Conservation (phyloP, 148 eudicot species). For the Linanthus parryae region DNA sequence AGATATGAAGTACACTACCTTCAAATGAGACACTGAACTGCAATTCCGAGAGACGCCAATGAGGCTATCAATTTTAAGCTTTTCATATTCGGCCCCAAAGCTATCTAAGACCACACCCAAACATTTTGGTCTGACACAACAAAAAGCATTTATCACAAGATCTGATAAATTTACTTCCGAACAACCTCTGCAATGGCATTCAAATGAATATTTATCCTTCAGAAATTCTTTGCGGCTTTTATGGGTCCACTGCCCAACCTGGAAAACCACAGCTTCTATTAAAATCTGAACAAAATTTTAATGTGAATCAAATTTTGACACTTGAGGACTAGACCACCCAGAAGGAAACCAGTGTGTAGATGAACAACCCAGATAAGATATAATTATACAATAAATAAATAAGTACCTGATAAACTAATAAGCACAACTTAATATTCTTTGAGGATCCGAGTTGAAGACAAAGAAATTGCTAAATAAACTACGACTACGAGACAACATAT, state of each 20-base stretch:
- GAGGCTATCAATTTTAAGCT: slow-evolving; percentile 30
- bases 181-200: slow-evolving; percentile 70
- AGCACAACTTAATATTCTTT: too few relatives aligned
- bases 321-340: too few relatives aligned
- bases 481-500: too few relatives aligned
- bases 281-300: neutral
- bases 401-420: too few relatives aligned
- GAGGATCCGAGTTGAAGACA: too few relatives aligned
- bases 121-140: slow-evolving; percentile 56
- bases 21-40: slow-evolving; percentile 15
- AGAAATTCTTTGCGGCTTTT: slow-evolving; percentile 44
- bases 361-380: too few relatives aligned
- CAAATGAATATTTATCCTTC: slow-evolving; percentile 63
- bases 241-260: slow-evolving; percentile 80
- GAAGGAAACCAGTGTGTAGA: too few relatives aligned
- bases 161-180: slow-evolving; percentile 58
- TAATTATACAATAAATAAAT: too few relatives aligned
- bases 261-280: slow-evolving; percentile 14
- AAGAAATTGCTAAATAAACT: too few relatives aligned
- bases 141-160: slow-evolving; percentile 62
- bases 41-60: slow-evolving; percentile 14
- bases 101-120: slow-evolving; percentile 65
- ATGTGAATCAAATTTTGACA: too few relatives aligned
- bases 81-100: slow-evolving; percentile 31
- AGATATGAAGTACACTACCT: slow-evolving; percentile 38